Evolutionary conservation across 2,329 filamentous ascomycete genomes (phyloP).

Genomic region (Orbilia blumenaviensis): DNA sequence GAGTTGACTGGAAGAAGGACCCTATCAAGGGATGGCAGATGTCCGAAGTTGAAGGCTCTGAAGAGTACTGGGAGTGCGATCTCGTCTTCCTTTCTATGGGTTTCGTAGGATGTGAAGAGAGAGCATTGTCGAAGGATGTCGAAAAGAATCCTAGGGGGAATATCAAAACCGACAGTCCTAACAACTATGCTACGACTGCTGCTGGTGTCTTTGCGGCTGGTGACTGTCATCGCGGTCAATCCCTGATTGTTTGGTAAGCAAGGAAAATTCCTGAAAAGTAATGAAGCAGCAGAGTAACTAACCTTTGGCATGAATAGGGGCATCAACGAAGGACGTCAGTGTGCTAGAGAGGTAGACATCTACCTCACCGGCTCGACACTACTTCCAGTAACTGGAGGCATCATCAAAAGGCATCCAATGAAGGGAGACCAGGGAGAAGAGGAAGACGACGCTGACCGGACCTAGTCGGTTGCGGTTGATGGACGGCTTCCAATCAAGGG

Average conservation of each 20-base stretch:
- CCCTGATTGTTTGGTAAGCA: constrained; percentile 90
- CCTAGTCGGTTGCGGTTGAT: constrained; percentile 28
- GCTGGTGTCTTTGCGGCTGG: constrained; percentile 91
- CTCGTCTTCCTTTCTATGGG: constrained; percentile 96
- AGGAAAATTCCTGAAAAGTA: background rate
- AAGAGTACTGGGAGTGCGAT: constrained; percentile 96
- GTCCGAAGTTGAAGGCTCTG: constrained; percentile 93
- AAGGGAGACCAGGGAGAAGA: constrained; percentile 14
- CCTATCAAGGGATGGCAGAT: constrained; percentile 94
- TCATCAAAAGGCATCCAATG: constrained; percentile 72
- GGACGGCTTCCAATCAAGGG: constrained; percentile 12
- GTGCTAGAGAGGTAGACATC: constrained; percentile 88
- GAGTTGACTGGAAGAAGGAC: constrained; percentile 94
- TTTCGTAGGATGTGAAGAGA: constrained; percentile 92
- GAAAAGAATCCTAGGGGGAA: constrained; percentile 95
- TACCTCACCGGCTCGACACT: constrained; percentile 82
- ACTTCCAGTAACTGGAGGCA: constrained; percentile 90
- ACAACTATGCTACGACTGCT: constrained; percentile 84
- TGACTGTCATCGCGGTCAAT: constrained; percentile 94
- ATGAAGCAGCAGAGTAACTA: constrained; percentile 58
- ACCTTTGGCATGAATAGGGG: constrained; percentile 67
- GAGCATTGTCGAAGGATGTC: constrained; percentile 83
- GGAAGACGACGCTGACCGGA: constrained; percentile 5
- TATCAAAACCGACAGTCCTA: constrained; percentile 85
- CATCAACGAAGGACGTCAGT: constrained; percentile 95